phyloP scores from a whole-genome alignment of 345 rosid species.

The Limnanthes douglasii region DNA sequence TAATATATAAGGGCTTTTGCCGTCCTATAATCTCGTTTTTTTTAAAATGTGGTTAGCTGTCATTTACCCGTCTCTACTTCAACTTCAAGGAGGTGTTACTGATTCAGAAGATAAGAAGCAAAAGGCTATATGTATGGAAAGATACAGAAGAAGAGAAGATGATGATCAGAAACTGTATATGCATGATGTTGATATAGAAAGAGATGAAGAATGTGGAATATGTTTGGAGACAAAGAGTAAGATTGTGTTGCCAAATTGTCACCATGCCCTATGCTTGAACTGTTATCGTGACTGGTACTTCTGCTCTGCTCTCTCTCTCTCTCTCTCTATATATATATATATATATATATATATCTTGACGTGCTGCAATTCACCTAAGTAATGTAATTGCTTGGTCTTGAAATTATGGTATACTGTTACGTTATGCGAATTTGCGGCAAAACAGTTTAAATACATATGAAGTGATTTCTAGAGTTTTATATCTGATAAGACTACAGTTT shows the following conservation, averaged over 20 bases:
- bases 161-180: conserved; percentile 13
- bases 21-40: neutral
- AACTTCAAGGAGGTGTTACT: conserved; percentile 40
- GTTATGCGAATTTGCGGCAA: too few relatives aligned
- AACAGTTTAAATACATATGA: too few relatives aligned
- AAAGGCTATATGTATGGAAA: conserved; percentile 36
- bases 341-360: too few relatives aligned
- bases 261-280: conserved; percentile 52
- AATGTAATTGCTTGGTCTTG: too few relatives aligned
- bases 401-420: too few relatives aligned
- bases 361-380: too few relatives aligned
- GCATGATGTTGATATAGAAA: conserved; percentile 25
- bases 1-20: neutral
- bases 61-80: conserved; percentile 48
- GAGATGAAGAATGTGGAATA: conserved; percentile 66
- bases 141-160: conserved; percentile 37
- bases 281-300: conserved; percentile 50
- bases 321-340: conserved; percentile 1
- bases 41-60: conserved; percentile 24
- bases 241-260: conserved; percentile 49
- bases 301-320: conserved; percentile 1
- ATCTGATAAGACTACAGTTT: too few relatives aligned
- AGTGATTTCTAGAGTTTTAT: too few relatives aligned
- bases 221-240: conserved; percentile 53
- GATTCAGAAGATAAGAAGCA: conserved; percentile 49